A percentile compares a stretch with the other conserved stretches of the same genome.
phyloP scores from a whole-genome alignment of 495 filamentous ascomycete species.

The Penicillium coprophilum region DNA sequence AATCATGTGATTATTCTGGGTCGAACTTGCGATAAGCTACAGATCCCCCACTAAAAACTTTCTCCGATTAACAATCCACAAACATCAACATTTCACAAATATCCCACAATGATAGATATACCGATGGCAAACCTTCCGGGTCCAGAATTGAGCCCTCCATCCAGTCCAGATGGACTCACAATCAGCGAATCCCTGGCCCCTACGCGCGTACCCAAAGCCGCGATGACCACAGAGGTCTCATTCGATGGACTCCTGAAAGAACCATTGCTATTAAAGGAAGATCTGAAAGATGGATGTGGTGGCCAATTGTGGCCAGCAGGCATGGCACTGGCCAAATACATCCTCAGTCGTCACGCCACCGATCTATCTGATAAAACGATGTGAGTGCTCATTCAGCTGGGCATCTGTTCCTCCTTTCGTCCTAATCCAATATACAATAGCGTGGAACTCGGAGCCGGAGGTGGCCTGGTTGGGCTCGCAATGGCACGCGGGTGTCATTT shows the following conservation, averaged over 20 bases:
- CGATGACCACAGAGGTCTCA: slow-evolving; percentile 60
- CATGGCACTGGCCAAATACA: slow-evolving; percentile 79
- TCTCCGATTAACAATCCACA: neutral
- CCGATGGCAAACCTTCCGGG: neutral
- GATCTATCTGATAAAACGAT: slow-evolving; percentile 65
- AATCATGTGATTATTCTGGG: slow-evolving; percentile 11
- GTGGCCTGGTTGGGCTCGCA: slow-evolving; percentile 73
- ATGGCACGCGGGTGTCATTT: slow-evolving; percentile 39
- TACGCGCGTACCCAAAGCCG: slow-evolving; percentile 60
- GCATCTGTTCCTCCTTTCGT: slow-evolving; percentile 2
- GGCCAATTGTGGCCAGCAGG: slow-evolving; percentile 94
- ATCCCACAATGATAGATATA: slow-evolving; percentile 7
- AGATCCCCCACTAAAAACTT: slow-evolving; percentile 11
- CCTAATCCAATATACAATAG: slow-evolving; percentile 43
- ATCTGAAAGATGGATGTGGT: slow-evolving; percentile 83
- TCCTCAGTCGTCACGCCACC: slow-evolving; percentile 66
- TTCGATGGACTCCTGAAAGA: slow-evolving; percentile 71
- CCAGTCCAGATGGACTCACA: slow-evolving; percentile 31
- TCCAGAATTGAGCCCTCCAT: slow-evolving; percentile 17
- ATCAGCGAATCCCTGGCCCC: slow-evolving; percentile 70
- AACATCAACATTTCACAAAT: neutral
- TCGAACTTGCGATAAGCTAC: slow-evolving; percentile 8
- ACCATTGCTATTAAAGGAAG: slow-evolving; percentile 76
- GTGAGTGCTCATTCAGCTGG: slow-evolving; percentile 53
- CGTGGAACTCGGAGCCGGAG: slow-evolving; percentile 88